Evolutionary conservation across 768 basidiomycete genomes (phyloP), one percentile per base, ranked within the genome.

Genomic region (Lactarius quietus): DNA sequence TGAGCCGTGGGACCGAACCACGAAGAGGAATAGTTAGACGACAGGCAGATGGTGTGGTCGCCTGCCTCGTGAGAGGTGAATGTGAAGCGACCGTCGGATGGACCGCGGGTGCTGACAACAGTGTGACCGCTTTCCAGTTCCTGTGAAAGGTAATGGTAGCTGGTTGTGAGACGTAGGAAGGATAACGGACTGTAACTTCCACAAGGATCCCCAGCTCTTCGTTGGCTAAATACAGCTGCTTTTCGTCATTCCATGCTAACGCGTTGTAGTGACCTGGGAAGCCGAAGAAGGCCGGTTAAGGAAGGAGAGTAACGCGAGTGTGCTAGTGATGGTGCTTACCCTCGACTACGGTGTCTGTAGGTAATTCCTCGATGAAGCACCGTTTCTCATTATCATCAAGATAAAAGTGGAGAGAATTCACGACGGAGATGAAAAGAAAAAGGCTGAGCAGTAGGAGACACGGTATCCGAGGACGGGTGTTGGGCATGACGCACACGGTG

Each of bases 11-110:
- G 82, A 26, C 74, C 68, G 76, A 92, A 91, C 93, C 92, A 96
- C 18, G 91, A 86, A 3, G 80, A 76, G 28, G 81, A 80, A 77
- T 93, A 90, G 76, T 96, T 96, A 23, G 93, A 91, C 7, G 92
- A 92, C 57, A 98, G 84, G 74, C 97, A 99, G 73, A 99, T 97
- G 60, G 92, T 88, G 79, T 99, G 97, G 80, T 98, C 97, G 56
- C 95, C 95, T 33, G 95, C 84, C 66, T 95, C 93, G 74, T 97
- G 94, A 6, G 96, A 97, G 31, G 97, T 98, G 73, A 99, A 99
- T 0, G 97, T 98, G 79, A 98, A 98, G 64, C 86, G 86, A 33
- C 97, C 92, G 57, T 96, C 90, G 28, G 87, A 80, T 6, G 95
- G 91, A 2, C 97, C 97, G n/a, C 86, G 86, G 10, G 94, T 95